Percentiles rank a stretch among this genome's conserved stretches.
phyloP scores from a whole-genome alignment of 2,329 filamentous ascomycete genomes.

The Pleoardoris graminearum region DNA sequence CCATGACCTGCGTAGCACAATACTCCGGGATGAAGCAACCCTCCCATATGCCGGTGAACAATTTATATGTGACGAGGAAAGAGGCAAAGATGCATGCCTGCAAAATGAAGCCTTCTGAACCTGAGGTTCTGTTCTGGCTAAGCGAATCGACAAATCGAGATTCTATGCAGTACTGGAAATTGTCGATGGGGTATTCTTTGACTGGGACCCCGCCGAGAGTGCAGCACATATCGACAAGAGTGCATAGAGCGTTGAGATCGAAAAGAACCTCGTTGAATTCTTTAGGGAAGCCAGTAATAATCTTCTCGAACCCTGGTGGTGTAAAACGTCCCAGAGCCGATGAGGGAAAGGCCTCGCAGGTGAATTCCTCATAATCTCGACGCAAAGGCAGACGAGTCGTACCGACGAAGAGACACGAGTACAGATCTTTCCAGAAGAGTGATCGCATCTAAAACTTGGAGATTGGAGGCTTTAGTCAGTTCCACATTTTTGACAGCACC shows the following conservation, averaged over 20 bases:
- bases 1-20: conserved; percentile 16
- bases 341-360: background rate
- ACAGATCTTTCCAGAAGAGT: conserved; percentile 25
- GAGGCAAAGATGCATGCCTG: conserved; percentile 19
- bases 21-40: conserved; percentile 22
- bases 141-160: conserved; percentile 19
- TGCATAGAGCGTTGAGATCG: conserved; percentile 18
- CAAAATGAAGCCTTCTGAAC: conserved; percentile 10
- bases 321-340: background rate
- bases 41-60: conserved; percentile 24
- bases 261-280: conserved; percentile 10
- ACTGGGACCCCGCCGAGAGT: background rate
- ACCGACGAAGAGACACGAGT: conserved; percentile 19
- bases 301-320: conserved; percentile 11
- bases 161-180: conserved; percentile 18
- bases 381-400: conserved; percentile 19
- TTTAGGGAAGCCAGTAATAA: background rate
- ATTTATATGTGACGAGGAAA: conserved; percentile 21
- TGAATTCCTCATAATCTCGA: conserved; percentile 11
- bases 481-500: conserved; percentile 14
- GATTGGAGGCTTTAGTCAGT: conserved; percentile 8
- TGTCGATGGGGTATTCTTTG: conserved; percentile 16
- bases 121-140: conserved; percentile 2
- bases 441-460: conserved; percentile 9
- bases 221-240: conserved; percentile 12